A percentile compares a stretch with the other conserved stretches of the same genome.
Evolutionary conservation across 169 alveolate species (phyloP).

Genomic region (Cryptosporidium baileyi): DNA sequence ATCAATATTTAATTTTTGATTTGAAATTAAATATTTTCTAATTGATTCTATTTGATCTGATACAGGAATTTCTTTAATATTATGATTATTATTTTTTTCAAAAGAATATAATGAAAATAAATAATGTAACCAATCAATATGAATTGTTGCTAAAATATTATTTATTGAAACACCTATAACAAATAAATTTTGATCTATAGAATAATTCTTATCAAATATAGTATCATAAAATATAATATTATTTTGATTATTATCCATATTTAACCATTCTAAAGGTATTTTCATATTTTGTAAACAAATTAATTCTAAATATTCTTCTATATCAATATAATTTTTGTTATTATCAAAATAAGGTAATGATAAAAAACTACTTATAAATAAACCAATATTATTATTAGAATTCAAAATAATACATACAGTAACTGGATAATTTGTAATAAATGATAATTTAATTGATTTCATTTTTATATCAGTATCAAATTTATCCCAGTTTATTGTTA

Average conservation of each 20-base stretch:
- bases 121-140: conserved; percentile 46
- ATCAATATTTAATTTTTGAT: neutral
- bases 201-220: neutral
- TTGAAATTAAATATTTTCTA: neutral
- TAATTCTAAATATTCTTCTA: neutral
- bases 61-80: neutral
- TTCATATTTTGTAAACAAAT: neutral
- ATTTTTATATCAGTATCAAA: neutral
- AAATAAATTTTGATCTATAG: neutral
- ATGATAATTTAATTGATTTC: neutral
- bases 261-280: neutral
- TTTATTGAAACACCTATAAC: neutral
- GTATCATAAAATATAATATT: neutral
- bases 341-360: conserved; percentile 13
- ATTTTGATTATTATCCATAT: neutral
- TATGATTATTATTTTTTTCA: neutral
- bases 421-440: conserved; percentile 38
- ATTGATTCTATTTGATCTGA: conserved; percentile 8
- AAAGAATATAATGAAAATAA: conserved; percentile 11
- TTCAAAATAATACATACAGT: conserved; percentile 11
- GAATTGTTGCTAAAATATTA: neutral
- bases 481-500: neutral
- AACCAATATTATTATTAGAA: conserved; percentile 25
- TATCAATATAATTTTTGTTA: neutral
- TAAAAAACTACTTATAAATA: conserved; percentile 17